Conservation (phyloP, 805 yeast genomes). For the Candida tibetensis region DNA sequence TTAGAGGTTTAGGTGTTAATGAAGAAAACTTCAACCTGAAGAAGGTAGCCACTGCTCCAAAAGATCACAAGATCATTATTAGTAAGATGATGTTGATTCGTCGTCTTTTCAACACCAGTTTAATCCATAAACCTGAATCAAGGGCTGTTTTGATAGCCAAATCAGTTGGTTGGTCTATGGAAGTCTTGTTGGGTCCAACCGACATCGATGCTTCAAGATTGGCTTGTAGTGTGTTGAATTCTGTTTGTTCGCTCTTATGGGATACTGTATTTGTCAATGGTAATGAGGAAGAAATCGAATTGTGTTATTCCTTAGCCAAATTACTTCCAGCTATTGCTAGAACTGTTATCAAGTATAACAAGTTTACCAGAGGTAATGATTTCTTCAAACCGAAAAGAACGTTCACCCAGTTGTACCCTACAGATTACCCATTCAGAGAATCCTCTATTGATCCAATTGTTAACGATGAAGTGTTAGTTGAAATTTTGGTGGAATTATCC, state of each 20-base stretch:
- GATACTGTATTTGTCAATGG: conserved; percentile 24
- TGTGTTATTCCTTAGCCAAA: conserved; percentile 50
- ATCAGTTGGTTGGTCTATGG: conserved; percentile 56
- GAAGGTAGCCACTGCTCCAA: conserved; percentile 31
- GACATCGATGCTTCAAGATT: conserved; percentile 63
- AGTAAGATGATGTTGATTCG: conserved; percentile 61
- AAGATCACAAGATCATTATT: conserved; percentile 54
- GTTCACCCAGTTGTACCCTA: conserved; percentile 69
- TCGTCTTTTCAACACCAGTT: conserved; percentile 45
- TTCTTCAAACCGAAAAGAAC: conserved; percentile 58
- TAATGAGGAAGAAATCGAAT: conserved; percentile 30
- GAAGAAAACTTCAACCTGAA: conserved; percentile 24
- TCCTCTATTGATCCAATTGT: conserved; percentile 71
- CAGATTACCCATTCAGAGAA: conserved; percentile 59
- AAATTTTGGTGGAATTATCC: conserved; percentile 66
- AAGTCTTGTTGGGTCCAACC: conserved; percentile 49
- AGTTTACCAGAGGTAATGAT: conserved; percentile 44
- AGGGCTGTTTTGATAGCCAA: conserved; percentile 42
- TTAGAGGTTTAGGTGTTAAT: conserved; percentile 52
- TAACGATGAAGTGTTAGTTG: conserved; percentile 66
- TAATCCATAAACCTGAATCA: conserved; percentile 24
- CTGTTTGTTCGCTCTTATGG: conserved; percentile 44
- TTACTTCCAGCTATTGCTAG: conserved; percentile 53
- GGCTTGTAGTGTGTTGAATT: conserved; percentile 56
- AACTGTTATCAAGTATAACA: conserved; percentile 51